These are phyloP conservation scores for Sungouiozyma ichnusensis DNA, from an alignment of 805 yeast species.

Conservation along the genomic window DNA sequence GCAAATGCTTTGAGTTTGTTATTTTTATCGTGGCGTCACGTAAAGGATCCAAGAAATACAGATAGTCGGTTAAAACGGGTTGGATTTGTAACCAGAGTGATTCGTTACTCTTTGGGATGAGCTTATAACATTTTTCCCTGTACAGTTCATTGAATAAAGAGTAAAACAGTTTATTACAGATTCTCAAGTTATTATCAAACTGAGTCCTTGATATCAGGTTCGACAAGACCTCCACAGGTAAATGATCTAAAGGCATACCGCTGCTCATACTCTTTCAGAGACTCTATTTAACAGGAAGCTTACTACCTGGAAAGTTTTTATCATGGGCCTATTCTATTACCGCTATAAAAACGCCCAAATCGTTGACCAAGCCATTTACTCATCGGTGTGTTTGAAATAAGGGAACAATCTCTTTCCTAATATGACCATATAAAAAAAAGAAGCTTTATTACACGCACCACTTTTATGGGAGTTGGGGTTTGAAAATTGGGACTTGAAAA, in stretches of 20 bases:
- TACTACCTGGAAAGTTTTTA: too few species aligned
- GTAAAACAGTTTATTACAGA: slow-evolving; percentile 1
- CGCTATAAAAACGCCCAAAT: too few species aligned
- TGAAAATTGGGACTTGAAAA: too few species aligned
- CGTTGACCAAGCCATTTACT: too few species aligned
- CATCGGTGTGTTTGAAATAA: too few species aligned
- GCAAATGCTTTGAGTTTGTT: not conserved
- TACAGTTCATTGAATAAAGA: slow-evolving; percentile 8
- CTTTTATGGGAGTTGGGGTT: too few species aligned
- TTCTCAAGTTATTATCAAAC: not conserved
- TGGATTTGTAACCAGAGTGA: not conserved
- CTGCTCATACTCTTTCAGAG: too few species aligned
- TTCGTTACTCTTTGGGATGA: slow-evolving; percentile 2
- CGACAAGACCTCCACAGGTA: slow-evolving; percentile 3
- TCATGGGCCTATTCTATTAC: too few species aligned
- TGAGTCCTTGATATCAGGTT: not conserved
- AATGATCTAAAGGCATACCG: slow-evolving; percentile 5
- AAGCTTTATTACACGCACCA: too few species aligned
- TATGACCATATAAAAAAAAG: too few species aligned
- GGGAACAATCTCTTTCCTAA: too few species aligned
- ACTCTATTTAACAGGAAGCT: too few species aligned
- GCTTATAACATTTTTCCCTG: slow-evolving; percentile 6
- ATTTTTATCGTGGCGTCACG: slow-evolving; percentile 2
- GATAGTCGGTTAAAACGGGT: slow-evolving; percentile 3
- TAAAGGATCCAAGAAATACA: slow-evolving; percentile 9